Conservation (phyloP, 164 flowering plant species). For the Chimonanthus praecox region DNA sequence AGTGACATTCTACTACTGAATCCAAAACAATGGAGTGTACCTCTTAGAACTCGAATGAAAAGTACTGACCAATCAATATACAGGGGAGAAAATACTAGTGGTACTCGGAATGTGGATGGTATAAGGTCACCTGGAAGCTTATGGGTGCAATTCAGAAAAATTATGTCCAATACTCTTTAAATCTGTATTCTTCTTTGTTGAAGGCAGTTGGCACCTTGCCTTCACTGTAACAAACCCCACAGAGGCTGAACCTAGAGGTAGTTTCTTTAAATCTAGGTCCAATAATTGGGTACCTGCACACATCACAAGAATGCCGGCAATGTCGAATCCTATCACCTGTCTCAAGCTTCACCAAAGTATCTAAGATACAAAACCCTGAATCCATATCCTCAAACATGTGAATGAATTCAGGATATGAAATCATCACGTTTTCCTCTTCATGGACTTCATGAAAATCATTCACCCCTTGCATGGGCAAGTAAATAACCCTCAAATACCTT, state of each 20-base stretch:
- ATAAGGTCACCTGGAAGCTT: background rate
- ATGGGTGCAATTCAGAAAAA: slow-evolving; percentile 2
- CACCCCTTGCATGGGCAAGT: slow-evolving; percentile 5
- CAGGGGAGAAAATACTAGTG: too few species aligned
- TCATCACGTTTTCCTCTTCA: slow-evolving; percentile 8
- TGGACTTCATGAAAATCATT: slow-evolving; percentile 4
- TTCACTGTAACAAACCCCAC: slow-evolving; percentile 13
- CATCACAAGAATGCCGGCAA: slow-evolving; percentile 8
- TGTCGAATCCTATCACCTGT: slow-evolving; percentile 14
- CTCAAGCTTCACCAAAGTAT: slow-evolving; percentile 17
- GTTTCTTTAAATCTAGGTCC: slow-evolving; percentile 19
- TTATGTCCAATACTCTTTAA: slow-evolving; percentile 13
- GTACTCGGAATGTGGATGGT: too few species aligned
- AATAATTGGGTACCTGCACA: slow-evolving; percentile 14
- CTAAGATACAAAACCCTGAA: slow-evolving; percentile 14
- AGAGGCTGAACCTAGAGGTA: slow-evolving; percentile 11
- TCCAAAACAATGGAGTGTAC: too few species aligned
- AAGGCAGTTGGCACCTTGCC: slow-evolving; percentile 14
- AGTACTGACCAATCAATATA: too few species aligned
- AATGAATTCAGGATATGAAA: slow-evolving; percentile 18
- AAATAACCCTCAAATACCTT: slow-evolving; percentile 13
- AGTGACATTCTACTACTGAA: too few species aligned
- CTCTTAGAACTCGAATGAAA: too few species aligned
- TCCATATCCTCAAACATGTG: slow-evolving; percentile 14
- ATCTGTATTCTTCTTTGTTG: slow-evolving; percentile 14